These are phyloP conservation scores for Penicillium waksmanii DNA, from an alignment of 495 filamentous ascomycete genomes.

Conservation along the genomic window DNA sequence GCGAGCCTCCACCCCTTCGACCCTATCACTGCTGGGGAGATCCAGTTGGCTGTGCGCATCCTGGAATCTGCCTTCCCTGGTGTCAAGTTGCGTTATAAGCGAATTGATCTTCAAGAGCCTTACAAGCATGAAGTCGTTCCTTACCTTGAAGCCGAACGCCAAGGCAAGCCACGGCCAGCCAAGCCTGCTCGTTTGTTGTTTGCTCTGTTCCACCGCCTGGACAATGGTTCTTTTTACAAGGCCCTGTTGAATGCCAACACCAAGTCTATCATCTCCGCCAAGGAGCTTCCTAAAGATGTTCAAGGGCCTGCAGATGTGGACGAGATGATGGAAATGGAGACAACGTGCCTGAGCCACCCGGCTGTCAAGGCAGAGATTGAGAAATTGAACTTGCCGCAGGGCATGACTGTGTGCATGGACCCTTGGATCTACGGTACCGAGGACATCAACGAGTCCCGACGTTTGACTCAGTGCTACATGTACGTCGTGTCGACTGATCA, in stretches of 20 bases:
- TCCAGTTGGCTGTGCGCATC: conserved; percentile 43
- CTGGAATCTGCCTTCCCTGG: conserved; percentile 44
- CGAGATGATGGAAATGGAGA: conserved; percentile 47
- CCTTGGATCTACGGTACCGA: conserved; percentile 53
- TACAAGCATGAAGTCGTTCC: conserved; percentile 47
- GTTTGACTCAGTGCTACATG: conserved; percentile 51
- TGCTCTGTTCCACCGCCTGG: conserved; percentile 45
- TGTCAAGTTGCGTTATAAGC: conserved; percentile 46
- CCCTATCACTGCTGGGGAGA: conserved; percentile 47
- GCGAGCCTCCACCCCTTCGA: conserved; percentile 47
- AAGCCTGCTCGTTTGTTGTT: conserved; percentile 46
- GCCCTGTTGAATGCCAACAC: conserved; percentile 48
- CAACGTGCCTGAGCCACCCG: conserved; percentile 41
- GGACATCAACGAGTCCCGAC: conserved; percentile 39
- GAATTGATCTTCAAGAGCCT: conserved; percentile 50
- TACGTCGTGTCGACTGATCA: conserved; percentile 44
- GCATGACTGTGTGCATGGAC: conserved; percentile 46
- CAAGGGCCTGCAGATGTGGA: conserved; percentile 47
- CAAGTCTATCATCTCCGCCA: conserved; percentile 40
- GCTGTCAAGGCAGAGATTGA: conserved; percentile 49
- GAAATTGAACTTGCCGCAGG: conserved; percentile 44
- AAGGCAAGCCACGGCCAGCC: conserved; percentile 34
- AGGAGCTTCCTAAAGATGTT: conserved; percentile 45
- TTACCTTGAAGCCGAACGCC: conserved; percentile 46
- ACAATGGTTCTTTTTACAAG: conserved; percentile 47